Evolutionary conservation across 257 asterid genomes (phyloP), one percentile per base, ranked within the genome.

Genomic region (Solanum pinnatisectum): DNA sequence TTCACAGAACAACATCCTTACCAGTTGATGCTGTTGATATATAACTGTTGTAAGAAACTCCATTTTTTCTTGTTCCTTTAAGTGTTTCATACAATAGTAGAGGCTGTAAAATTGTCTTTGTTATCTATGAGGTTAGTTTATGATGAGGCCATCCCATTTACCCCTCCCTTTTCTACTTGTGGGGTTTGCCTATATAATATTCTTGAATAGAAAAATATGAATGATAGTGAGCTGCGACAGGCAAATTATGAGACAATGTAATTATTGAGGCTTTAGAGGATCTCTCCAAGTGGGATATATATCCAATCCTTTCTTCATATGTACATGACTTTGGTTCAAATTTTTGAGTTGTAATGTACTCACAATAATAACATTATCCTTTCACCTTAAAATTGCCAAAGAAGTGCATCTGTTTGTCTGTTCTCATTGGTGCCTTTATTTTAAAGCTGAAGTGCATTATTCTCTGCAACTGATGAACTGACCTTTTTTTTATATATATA

Each of bases 1-100:
- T 91, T 73, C 89, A 88, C 87, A 83, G 93, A 46, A 78, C 93
- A 37, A 87, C 92, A 37, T 91, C 90, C 76, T 90, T 88, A 88
- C 91, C 91, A 16, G 91, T 88, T 82, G 90, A 91, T 88, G 91
- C 90, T 84, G 89, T 86, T 87, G 89, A 79, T 79, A 44, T 90
- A 60, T 87, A 67, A 82, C 36, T 52, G 36, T 81, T 49, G 27
- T 44, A 32, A 59, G 85, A 15, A 52, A 44, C 63, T 49, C 39
- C 65, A 67, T 68, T 44, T 78, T 40, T 35, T 71, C 59, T 73
- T 77, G 33, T 13, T 85, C 39, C 70, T 77, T 82, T 4, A 35
- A 74, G 85, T 6, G 42, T 56, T 68, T 46, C 37, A 77, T 77
- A 49, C 78, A 27, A 33, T 68, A 18, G 32, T 79, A 77, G 72